Evolutionary conservation across 495 filamentous ascomycete species (phyloP).

Genomic region (Neurospora sp.): DNA sequence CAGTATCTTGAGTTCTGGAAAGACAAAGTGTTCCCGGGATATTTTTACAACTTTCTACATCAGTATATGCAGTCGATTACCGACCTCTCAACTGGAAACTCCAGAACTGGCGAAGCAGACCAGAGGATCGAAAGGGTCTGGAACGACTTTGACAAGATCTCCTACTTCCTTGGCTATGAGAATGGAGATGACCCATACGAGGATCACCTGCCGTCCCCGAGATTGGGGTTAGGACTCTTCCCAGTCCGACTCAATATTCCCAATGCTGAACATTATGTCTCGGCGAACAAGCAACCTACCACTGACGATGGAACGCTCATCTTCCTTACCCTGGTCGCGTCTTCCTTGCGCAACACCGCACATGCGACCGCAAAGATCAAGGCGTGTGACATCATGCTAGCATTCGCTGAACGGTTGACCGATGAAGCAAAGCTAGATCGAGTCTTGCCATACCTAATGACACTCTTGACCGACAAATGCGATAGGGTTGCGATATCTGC

Average conservation of each 20-base stretch:
- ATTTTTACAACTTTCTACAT: constrained; percentile 95
- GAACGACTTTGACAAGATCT: constrained; percentile 94
- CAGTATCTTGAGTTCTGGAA: constrained; percentile 92
- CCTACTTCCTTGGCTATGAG: constrained; percentile 76
- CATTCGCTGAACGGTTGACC: constrained; percentile 82
- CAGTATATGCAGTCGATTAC: constrained; percentile 96
- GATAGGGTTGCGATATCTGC: constrained; percentile 79
- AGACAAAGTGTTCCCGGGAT: constrained; percentile 82
- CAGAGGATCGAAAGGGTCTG: constrained; percentile 88
- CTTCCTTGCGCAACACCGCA: constrained; percentile 80
- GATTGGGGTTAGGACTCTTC: constrained; percentile 42
- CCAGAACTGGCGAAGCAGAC: constrained; percentile 62
- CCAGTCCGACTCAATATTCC: constrained; percentile 87
- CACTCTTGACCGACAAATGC: constrained; percentile 66
- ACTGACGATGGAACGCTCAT: constrained; percentile 86
- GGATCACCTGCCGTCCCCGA: constrained; percentile 24
- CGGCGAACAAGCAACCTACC: constrained; percentile 31
- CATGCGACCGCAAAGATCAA: constrained; percentile 77
- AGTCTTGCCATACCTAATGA: constrained; percentile 80
- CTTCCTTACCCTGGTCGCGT: constrained; percentile 78
- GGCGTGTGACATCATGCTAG: constrained; percentile 86
- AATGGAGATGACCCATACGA: constrained; percentile 28
- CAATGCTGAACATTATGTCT: constrained; percentile 59
- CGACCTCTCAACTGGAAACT: constrained; percentile 75
- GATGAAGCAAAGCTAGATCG: constrained; percentile 97